Conservation (phyloP, 2,329 filamentous ascomycete genomes). For the Phaeoacremonium minimum region DNA sequence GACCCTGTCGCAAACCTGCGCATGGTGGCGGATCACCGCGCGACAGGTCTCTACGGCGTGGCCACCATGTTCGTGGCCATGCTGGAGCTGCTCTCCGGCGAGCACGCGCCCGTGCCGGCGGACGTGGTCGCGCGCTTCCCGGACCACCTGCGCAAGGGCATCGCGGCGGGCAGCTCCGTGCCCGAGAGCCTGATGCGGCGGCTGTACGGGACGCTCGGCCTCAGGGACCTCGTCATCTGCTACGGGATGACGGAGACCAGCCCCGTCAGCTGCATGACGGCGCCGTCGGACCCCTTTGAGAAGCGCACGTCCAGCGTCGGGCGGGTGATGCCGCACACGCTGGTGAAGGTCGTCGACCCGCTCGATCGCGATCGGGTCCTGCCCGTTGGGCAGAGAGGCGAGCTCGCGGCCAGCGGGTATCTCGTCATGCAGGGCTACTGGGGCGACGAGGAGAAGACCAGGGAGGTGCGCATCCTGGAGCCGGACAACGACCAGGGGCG, state of each 20-base stretch:
- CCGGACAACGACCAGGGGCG: slow-evolving; percentile 13
- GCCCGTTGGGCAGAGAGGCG: slow-evolving; percentile 64
- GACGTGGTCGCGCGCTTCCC: slow-evolving; percentile 16
- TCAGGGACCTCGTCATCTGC: slow-evolving; percentile 84
- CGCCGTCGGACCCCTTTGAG: slow-evolving; percentile 67
- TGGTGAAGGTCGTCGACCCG: slow-evolving; percentile 70
- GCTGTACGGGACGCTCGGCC: slow-evolving; percentile 68
- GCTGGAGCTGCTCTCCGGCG: slow-evolving; percentile 66
- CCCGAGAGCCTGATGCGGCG: slow-evolving; percentile 76
- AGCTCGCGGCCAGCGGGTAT: slow-evolving; percentile 81
- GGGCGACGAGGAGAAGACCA: slow-evolving; percentile 65
- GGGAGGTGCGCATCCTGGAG: slow-evolving; percentile 54
- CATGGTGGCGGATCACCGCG: slow-evolving; percentile 47
- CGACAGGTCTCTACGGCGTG: slow-evolving; percentile 76
- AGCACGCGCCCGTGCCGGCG: slow-evolving; percentile 20
- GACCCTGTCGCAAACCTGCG: slow-evolving; percentile 68
- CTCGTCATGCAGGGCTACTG: slow-evolving; percentile 90
- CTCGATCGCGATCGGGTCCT: slow-evolving; percentile 54
- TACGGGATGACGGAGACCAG: slow-evolving; percentile 95
- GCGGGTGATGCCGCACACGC: slow-evolving; percentile 76
- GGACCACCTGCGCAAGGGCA: slow-evolving; percentile 70
- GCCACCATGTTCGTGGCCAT: slow-evolving; percentile 92
- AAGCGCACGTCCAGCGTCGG: slow-evolving; percentile 76
- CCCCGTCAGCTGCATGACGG: slow-evolving; percentile 77
- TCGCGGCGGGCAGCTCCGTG: slow-evolving; percentile 82